Evolutionary conservation across 148 eudicot genomes (phyloP).

Genomic region (Cornus controversa): DNA sequence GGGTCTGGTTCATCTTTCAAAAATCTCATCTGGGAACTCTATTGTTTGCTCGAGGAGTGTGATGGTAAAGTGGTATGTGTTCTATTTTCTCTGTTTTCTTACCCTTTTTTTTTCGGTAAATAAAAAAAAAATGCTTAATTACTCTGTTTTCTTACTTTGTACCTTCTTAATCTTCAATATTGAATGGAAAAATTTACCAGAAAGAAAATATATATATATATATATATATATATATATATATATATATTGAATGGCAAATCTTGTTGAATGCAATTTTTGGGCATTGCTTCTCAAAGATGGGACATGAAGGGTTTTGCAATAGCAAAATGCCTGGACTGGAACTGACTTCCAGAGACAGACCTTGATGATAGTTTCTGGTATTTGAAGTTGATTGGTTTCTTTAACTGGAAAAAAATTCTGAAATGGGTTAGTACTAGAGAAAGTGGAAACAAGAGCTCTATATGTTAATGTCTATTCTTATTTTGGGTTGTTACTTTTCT

Average conservation of each 20-base stretch:
- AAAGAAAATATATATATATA: too few relatives aligned
- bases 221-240: too few relatives aligned
- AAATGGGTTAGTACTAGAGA: too few relatives aligned
- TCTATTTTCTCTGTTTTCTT: background rate
- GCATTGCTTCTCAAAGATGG: slow-evolving; percentile 37
- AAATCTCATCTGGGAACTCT: slow-evolving; percentile 18
- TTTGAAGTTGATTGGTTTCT: slow-evolving; percentile 13
- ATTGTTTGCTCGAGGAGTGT: slow-evolving; percentile 14
- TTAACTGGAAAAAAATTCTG: too few relatives aligned
- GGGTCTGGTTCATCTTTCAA: slow-evolving; percentile 15
- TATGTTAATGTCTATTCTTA: background rate
- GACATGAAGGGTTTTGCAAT: slow-evolving; percentile 45
- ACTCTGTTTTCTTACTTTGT: background rate
- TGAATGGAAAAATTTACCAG: background rate
- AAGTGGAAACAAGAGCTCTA: too few relatives aligned
- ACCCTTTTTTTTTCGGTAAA: too few relatives aligned
- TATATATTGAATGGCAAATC: background rate
- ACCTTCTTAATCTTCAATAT: background rate
- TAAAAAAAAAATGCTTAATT: too few relatives aligned
- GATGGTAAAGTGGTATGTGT: slow-evolving; percentile 9
- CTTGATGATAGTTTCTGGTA: slow-evolving; percentile 31
- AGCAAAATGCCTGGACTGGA: slow-evolving; percentile 32
- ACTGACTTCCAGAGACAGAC: slow-evolving; percentile 44
- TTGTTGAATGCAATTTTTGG: background rate
- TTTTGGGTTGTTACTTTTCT: too few relatives aligned